phyloP scores from a whole-genome alignment of 2,329 filamentous ascomycete genomes.

The Trichoderma endophyticum region DNA sequence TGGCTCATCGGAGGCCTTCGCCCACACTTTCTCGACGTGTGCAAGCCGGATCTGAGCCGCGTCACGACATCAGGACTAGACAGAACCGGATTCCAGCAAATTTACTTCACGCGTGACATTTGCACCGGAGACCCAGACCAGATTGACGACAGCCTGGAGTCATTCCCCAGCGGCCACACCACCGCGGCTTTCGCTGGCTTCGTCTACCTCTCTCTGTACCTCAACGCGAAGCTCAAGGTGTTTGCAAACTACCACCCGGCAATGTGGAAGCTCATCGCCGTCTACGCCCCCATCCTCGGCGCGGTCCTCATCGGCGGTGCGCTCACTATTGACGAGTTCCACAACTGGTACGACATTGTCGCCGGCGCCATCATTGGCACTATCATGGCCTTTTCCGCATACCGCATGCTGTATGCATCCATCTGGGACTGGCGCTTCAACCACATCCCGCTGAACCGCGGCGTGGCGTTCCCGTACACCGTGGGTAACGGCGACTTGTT shows the following conservation, averaged over 20 bases:
- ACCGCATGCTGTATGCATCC: slow-evolving; percentile 64
- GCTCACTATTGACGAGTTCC: slow-evolving; percentile 69
- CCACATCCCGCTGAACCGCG: slow-evolving; percentile 62
- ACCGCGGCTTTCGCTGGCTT: slow-evolving; percentile 72
- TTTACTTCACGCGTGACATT: slow-evolving; percentile 68
- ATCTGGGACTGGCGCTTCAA: slow-evolving; percentile 66
- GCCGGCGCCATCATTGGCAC: slow-evolving; percentile 64
- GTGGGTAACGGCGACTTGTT: slow-evolving; percentile 45
- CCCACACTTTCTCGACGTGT: slow-evolving; percentile 70
- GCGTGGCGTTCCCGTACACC: slow-evolving; percentile 52
- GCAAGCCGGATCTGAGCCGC: slow-evolving; percentile 49
- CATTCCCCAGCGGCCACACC: slow-evolving; percentile 70
- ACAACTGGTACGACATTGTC: slow-evolving; percentile 73
- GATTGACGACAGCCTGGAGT: slow-evolving; percentile 68
- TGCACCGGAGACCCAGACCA: slow-evolving; percentile 63
- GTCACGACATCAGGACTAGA: slow-evolving; percentile 39
- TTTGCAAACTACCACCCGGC: slow-evolving; percentile 69
- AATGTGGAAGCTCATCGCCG: slow-evolving; percentile 68
- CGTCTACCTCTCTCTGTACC: slow-evolving; percentile 67
- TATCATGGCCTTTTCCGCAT: slow-evolving; percentile 61
- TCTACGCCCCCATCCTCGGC: slow-evolving; percentile 64
- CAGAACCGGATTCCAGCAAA: slow-evolving; percentile 49
- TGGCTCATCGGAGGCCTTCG: slow-evolving; percentile 70
- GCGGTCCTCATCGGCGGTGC: slow-evolving; percentile 66
- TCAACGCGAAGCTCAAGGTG: slow-evolving; percentile 76